Conservation (phyloP, 257 asterid genomes). For the Galeopsis tetrahit region DNA sequence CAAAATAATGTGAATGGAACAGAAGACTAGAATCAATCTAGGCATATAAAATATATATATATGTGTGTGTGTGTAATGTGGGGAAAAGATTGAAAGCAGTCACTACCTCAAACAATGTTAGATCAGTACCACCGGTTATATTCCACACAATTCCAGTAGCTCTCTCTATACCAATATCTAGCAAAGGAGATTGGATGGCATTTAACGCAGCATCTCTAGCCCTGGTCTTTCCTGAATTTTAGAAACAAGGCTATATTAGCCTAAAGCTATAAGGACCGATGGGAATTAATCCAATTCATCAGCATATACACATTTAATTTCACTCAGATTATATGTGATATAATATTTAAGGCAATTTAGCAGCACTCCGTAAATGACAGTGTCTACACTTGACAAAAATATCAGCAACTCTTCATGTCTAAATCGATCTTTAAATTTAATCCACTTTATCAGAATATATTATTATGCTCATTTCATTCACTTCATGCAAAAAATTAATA, state of each 20-base stretch:
- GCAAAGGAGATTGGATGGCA: slow-evolving; percentile 87
- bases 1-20: background rate
- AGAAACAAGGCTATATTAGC: slow-evolving; percentile 31
- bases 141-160: slow-evolving; percentile 99
- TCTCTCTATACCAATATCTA: slow-evolving; percentile 91
- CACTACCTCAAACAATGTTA: slow-evolving; percentile 88
- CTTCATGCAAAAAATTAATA: background rate
- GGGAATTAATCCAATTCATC: slow-evolving; percentile 9
- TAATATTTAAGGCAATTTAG: slow-evolving; percentile 16
- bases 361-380: slow-evolving; percentile 5
- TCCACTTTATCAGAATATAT: background rate
- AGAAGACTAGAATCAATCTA: slow-evolving; percentile 10
- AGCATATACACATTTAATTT: background rate
- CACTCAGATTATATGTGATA: slow-evolving; percentile 12
- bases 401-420: background rate
- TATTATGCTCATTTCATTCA: background rate
- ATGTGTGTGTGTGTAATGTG: too few species aligned
- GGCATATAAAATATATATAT: too few species aligned
- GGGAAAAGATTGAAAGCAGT: slow-evolving; percentile 18
- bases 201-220: slow-evolving; percentile 95
- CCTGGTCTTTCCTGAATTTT: slow-evolving; percentile 77
- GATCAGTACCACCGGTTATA: slow-evolving; percentile 92
- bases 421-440: background rate
- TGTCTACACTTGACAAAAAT: background rate
- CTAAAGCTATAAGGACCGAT: slow-evolving; percentile 16